A percentile compares a stretch with the other conserved stretches of the same genome.
These are phyloP conservation scores for Pilasporangium apinafurcum DNA, from an alignment of 352 stramenopile species.

Conservation along the genomic window DNA sequence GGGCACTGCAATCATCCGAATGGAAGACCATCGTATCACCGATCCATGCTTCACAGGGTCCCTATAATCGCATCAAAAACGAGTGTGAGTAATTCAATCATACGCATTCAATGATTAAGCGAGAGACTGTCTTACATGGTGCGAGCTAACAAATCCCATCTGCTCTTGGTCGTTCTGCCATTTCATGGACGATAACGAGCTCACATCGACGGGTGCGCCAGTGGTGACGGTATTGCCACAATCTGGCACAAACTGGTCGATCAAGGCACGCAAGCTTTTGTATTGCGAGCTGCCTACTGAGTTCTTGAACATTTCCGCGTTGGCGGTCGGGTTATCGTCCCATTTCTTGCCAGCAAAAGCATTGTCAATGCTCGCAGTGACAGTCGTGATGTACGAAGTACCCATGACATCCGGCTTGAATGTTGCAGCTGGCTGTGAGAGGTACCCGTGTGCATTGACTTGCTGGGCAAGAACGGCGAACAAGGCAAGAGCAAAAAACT, in stretches of 20 bases:
- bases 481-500: slow-evolving; percentile 13
- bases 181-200: slow-evolving; percentile 20
- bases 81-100: too few species aligned
- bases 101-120: too few species aligned
- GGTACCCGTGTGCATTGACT: too few species aligned
- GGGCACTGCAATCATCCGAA: slow-evolving; percentile 27
- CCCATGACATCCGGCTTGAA: slow-evolving; percentile 20
- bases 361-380: slow-evolving; percentile 13
- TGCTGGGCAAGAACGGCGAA: slow-evolving; percentile 17
- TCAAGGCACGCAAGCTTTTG: slow-evolving; percentile 20
- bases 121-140: too few species aligned
- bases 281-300: slow-evolving; percentile 21
- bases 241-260: slow-evolving; percentile 18
- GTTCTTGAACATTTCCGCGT: slow-evolving; percentile 20
- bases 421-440: slow-evolving; percentile 12
- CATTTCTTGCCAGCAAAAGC: slow-evolving; percentile 20
- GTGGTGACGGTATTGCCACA: slow-evolving; percentile 25
- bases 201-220: slow-evolving; percentile 22
- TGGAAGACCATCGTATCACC: slow-evolving; percentile 27
- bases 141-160: slow-evolving; percentile 31
- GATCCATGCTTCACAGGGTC: slow-evolving; percentile 46
- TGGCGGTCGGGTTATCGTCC: slow-evolving; percentile 15
- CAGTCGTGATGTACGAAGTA: slow-evolving; percentile 14
- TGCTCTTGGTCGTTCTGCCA: slow-evolving; percentile 45
- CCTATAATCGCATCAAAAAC: too few species aligned